Conservation (phyloP, 1,284 basidiomycete genomes). For the Pseudozyma pruni region DNA sequence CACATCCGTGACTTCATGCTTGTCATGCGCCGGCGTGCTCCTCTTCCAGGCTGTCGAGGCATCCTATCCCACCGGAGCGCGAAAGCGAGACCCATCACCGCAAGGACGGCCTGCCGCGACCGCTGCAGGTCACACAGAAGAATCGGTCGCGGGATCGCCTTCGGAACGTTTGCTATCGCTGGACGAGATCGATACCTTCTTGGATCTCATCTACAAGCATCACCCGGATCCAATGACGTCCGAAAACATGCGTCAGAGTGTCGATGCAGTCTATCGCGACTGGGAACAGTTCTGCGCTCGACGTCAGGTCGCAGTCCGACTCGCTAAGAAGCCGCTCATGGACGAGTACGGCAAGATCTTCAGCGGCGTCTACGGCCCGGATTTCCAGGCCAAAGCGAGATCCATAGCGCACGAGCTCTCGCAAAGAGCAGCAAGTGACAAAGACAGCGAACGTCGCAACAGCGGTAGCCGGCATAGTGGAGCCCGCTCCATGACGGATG, state of each 20-base stretch:
- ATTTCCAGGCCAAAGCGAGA: conserved; percentile 25
- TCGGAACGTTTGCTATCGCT: conserved; percentile 16
- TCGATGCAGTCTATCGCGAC: conserved; percentile 37
- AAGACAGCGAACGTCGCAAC: conserved; percentile 1
- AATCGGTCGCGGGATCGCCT: background rate
- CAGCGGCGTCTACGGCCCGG: conserved; percentile 35
- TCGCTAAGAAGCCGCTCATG: conserved; percentile 46
- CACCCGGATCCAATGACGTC: conserved; percentile 41
- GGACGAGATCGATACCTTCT: conserved; percentile 38
- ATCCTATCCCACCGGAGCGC: background rate
- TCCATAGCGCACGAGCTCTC: conserved; percentile 42
- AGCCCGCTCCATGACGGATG: conserved; percentile 19
- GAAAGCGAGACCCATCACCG: conserved; percentile 19
- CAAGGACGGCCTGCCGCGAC: background rate
- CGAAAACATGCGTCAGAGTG: conserved; percentile 47
- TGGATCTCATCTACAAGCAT: conserved; percentile 44
- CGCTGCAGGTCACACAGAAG: background rate
- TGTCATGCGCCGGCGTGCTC: background rate
- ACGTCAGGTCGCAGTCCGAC: conserved; percentile 20
- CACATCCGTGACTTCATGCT: too few relatives aligned
- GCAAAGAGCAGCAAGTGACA: conserved; percentile 11
- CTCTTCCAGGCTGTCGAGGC: background rate
- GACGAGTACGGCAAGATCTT: conserved; percentile 48
- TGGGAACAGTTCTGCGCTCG: conserved; percentile 33
- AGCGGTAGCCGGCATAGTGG: conserved; percentile 19